Evolutionary conservation across 306 rosid genomes (phyloP), one percentile per base, ranked within the genome.

Genomic region (Citrullus mucosospermus): DNA sequence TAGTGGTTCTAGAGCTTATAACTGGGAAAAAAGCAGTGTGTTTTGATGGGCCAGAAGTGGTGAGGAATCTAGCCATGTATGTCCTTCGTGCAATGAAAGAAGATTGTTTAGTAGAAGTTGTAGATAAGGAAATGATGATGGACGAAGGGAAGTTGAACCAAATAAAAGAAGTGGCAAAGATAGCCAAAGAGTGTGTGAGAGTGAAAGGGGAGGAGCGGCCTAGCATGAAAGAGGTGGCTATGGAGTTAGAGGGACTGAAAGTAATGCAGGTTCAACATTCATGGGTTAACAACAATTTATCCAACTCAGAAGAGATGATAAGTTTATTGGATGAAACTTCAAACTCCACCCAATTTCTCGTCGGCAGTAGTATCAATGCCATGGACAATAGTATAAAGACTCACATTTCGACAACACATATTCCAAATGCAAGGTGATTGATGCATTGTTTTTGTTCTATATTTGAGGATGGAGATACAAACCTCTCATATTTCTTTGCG

Each of bases 131-230:
- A 25, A 46, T 90, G 65, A 5, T 3, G 4, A 55, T 7, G 3
- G 84, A 48, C 13, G 54, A 79, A 11, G 81, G 48, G 80, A 79
- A 38, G 28, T 72, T 15, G 80, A 82, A 73, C 13, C 89, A 85
- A 30, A n/a, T 90, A 9, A 86, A 12, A 57, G 87, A 90, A 55
- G 81, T 82, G 32, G 83, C 84, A 2, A 75, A 62, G 17, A 55
- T 87, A 14, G 87, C 87, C 6, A 70, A 61, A 16, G 48, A n/a
- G 50, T 88, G 89, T 54, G 44, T 87, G 5, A 81, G 68, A 28
- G 13, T 85, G 2, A 87, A 7, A 46, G 87, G 88, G 41, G 88
- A 85, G 65, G 91, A 87, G 44, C 86, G 93, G 15, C 93, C 91
- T 1, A 74, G 53, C 8, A 87, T 89, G 91, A 89, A 82, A 81